Base-by-base conservation (phyloP, 345 rosid species). In the Nasturtium officinale region DNA sequence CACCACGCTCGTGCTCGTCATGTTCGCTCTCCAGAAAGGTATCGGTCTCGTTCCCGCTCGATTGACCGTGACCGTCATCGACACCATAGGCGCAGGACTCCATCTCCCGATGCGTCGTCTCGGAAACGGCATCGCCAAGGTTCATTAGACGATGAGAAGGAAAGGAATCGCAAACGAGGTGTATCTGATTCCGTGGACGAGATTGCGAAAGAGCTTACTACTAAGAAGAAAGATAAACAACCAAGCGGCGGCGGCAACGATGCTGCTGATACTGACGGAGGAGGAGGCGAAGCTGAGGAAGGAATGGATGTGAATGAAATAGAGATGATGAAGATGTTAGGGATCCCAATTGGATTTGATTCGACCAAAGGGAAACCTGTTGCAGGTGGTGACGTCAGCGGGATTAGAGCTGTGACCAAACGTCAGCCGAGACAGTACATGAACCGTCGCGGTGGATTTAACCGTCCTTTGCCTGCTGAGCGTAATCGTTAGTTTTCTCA, bases 281-380 rank as follows among this genome's bases (percentile, higher is more conserved):
- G 2, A 3, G 71, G 71, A 40, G 33, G 51, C 15, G 78, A 29
- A 38, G 50, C 45, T 1, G 87, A 79, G 46, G 84, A 81, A 3
- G 78, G 52, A 5, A 62, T 74, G 79, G 79, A 69, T 69, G 82
- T 25, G 75, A 85, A 88, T 61, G 95, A 88, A 79, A 59, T 86
- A 7, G 96, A 91, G 84, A 85, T 90, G 91, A 92, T 96, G 98
- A 90, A 83, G 91, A 89, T 85, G 74, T 68, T 96, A 11, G 97
- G 99, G 77, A 91, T 96, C 76, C 99, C 97, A 0, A 82, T 79
- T 6, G 96, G 95, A 43, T 92, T 96, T 23, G 98, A 96, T 76
- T 87, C 99, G 0, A 96, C 96, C 0, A 89, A 94, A 75, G 98
- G 98, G 69, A 95, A 95, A 77, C 96, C 89, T 5, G 99, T 96